Evolutionary conservation across 1,139 yeast species (phyloP), one percentile per base, ranked within the genome.

Genomic region (Candida neerlandica): DNA sequence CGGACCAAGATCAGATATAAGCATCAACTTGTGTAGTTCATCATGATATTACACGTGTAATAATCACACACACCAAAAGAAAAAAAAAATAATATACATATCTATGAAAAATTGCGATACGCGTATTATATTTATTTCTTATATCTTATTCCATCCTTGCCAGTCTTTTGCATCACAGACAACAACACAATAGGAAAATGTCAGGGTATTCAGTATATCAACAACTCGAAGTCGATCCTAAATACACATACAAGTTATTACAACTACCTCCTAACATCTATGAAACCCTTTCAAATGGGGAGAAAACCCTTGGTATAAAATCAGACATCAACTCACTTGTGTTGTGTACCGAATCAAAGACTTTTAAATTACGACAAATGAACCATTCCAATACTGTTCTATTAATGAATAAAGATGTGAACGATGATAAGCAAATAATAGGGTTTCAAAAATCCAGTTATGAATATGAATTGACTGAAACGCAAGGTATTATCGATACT

Each of bases 361-460:
- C 96, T 0, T 90, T 82, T 80, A 74, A 74, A 48, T 62, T 91
- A 18, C 77, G 92, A 44, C 92, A 87, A 59, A 85, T 89, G 75
- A 89, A 89, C 63, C 97, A 92, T 65, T 88, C 97, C 9, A 91
- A 92, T 64, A 80, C 95, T 1, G 84, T 88, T 11, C 65, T 90
- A 57, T 58, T 91, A 32, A 66, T 83, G 64, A 69, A 73, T 58
- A 33, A 64, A 62, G 46, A 43, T 45, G 16, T 46, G 48, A 51
- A 43, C 30, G 38, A 48, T 38, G 52, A 56, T 47, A 52, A 32
- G 12, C 34, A 44, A 26, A 60, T 74, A 12, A 59, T 77, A 33
- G 84, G 82, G 2, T 73, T 70, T 52, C 63, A 78, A 1, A 69
- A 62, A 52, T 68, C 76, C 35, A 61, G 73, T 4, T 81, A 74